Evolutionary conservation across 352 stramenopile species (phyloP).

Genomic region (Phytophthora litchii): DNA sequence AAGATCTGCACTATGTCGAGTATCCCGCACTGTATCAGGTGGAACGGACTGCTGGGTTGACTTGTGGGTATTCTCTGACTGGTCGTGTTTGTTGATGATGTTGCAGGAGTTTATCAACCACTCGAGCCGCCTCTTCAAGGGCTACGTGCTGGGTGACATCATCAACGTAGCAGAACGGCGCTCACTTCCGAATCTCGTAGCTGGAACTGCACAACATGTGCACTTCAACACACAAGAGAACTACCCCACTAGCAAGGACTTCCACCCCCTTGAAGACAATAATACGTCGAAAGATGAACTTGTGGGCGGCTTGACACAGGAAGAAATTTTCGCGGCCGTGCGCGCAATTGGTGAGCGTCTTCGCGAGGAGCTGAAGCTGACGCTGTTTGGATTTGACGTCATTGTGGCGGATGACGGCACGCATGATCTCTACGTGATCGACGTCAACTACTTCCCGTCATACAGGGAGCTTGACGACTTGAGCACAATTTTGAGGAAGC

Average conservation of each 20-base stretch:
- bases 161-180: constrained; percentile 79
- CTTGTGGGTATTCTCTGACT: background rate
- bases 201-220: constrained; percentile 52
- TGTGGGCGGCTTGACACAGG: constrained; percentile 31
- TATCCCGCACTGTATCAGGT: constrained; percentile 78
- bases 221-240: constrained; percentile 85
- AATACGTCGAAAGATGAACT: constrained; percentile 3
- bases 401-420: constrained; percentile 68
- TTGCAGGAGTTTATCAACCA: constrained; percentile 85
- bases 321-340: constrained; percentile 62
- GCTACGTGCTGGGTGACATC: constrained; percentile 78
- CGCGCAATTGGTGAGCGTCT: constrained; percentile 67
- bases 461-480: constrained; percentile 85
- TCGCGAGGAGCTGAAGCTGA: constrained; percentile 65
- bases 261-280: constrained; percentile 41
- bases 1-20: constrained; percentile 62
- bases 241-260: constrained; percentile 73
- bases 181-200: constrained; percentile 75
- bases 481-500: constrained; percentile 54
- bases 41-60: background rate
- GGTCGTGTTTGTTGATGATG: constrained; percentile 3
- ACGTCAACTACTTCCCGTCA: constrained; percentile 90
- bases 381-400: constrained; percentile 87
- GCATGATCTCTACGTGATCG: constrained; percentile 72
- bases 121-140: constrained; percentile 79